These are phyloP conservation scores for Blastobotrys muscicola DNA, from an alignment of 805 yeast genomes.

Conservation along the genomic window DNA sequence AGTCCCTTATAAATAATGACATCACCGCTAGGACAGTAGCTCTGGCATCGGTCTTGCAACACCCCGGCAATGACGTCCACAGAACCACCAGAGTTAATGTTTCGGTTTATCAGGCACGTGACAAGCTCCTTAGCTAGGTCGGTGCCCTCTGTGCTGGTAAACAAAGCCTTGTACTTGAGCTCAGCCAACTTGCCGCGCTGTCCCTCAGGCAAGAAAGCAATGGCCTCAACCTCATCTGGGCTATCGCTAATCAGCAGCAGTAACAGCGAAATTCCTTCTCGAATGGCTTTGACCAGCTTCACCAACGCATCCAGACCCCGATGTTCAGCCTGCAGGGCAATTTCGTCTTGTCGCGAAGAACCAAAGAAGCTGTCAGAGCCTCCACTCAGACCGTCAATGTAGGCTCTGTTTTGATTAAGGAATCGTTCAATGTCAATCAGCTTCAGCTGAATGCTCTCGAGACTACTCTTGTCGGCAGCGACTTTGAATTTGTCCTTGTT, in stretches of 20 bases:
- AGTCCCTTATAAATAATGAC: constrained; percentile 89
- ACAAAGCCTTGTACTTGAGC: constrained; percentile 63
- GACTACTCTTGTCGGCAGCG: constrained; percentile 11
- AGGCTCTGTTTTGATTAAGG: constrained; percentile 36
- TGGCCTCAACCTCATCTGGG: constrained; percentile 45
- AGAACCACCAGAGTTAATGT: constrained; percentile 83
- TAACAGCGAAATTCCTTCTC: constrained; percentile 85
- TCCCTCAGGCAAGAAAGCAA: constrained; percentile 57
- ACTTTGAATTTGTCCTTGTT: constrained; percentile 10
- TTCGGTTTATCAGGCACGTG: constrained; percentile 80
- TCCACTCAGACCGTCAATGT: constrained; percentile 34
- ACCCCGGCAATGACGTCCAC: constrained; percentile 83
- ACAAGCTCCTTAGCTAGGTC: constrained; percentile 76
- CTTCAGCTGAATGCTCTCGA: constrained; percentile 24
- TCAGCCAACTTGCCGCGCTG: constrained; percentile 58
- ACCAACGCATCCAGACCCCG: constrained; percentile 74
- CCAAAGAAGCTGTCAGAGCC: constrained; percentile 19
- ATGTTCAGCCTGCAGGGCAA: constrained; percentile 67
- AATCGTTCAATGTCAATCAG: constrained; percentile 28
- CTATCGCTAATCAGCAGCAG: constrained; percentile 70
- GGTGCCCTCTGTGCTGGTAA: constrained; percentile 56
- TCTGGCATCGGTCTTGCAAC: constrained; percentile 85
- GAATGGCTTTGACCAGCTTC: constrained; percentile 64
- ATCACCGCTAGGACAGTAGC: constrained; percentile 89
- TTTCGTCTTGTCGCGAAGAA: constrained; percentile 24